A percentile compares a stretch with the other conserved stretches of the same genome.
These are phyloP conservation scores for Cladosporium sp. DNA, from an alignment of 2,329 filamentous ascomycete species.

Conservation along the genomic window DNA sequence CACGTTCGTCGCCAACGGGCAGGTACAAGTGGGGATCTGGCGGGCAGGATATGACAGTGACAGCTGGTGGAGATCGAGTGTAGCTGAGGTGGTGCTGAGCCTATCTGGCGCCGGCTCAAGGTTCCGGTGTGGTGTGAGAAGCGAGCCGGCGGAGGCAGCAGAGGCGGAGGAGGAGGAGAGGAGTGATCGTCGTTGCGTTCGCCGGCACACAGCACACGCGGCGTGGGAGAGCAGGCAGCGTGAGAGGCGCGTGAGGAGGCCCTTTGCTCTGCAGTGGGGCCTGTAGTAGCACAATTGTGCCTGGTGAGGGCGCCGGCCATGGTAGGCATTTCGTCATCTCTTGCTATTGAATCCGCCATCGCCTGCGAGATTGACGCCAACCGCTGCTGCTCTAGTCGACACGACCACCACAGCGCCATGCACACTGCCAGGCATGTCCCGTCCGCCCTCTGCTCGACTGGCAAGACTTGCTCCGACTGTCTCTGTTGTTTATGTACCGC, in stretches of 20 bases:
- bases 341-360: neutral
- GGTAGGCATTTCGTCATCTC: neutral
- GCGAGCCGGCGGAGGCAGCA: neutral
- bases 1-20: slow-evolving; percentile 3
- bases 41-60: neutral
- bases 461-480: neutral
- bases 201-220: neutral
- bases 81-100: neutral
- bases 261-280: neutral
- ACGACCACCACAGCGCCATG: neutral
- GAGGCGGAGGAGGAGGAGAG: neutral
- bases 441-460: neutral
- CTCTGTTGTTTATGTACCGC: neutral
- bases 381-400: neutral
- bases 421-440: neutral
- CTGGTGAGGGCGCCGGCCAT: neutral
- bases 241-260: neutral
- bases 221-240: neutral
- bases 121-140: neutral
- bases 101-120: neutral
- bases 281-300: neutral
- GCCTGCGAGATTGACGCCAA: neutral
- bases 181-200: neutral
- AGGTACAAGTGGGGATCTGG: slow-evolving; percentile 1
- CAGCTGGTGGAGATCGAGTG: neutral